A percentile compares a stretch with the other conserved stretches of the same genome.
phyloP scores from a whole-genome alignment of 2,329 filamentous ascomycete species.

The Colletotrichum endophyticum region DNA sequence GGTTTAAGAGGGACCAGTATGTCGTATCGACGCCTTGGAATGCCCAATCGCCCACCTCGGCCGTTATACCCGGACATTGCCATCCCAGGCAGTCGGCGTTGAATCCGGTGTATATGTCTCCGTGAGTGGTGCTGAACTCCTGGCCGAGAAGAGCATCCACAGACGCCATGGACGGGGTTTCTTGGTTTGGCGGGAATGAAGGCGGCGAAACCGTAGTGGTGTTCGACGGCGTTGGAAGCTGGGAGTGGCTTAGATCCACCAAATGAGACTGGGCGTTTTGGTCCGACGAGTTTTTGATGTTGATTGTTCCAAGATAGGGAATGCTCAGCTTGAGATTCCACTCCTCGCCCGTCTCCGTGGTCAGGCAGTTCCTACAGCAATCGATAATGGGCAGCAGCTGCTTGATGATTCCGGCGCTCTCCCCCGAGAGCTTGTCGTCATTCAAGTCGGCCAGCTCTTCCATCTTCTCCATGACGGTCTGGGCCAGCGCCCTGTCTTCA shows the following conservation, averaged over 20 bases:
- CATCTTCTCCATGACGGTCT: conserved; percentile 37
- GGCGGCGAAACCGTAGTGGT: conserved; percentile 11
- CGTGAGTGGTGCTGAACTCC: background rate
- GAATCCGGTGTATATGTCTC: conserved; percentile 17
- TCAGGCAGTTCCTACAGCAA: conserved; percentile 6
- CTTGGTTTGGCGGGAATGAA: background rate
- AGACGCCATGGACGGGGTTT: background rate
- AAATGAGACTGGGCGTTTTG: background rate
- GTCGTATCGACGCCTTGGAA: conserved; percentile 45
- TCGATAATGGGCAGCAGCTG: conserved; percentile 48
- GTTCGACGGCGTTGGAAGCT: conserved; percentile 8
- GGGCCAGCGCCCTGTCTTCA: conserved; percentile 41
- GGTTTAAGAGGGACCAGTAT: conserved; percentile 38
- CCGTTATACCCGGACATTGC: conserved; percentile 29
- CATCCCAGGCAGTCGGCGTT: conserved; percentile 22
- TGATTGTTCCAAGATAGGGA: conserved; percentile 52
- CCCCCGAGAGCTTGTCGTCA: conserved; percentile 44
- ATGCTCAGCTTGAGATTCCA: conserved; percentile 42
- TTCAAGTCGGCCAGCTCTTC: conserved; percentile 40
- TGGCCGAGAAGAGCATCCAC: background rate
- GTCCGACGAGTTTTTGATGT: conserved; percentile 33
- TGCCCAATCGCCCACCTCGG: conserved; percentile 42
- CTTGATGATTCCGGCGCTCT: conserved; percentile 47
- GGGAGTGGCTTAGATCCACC: conserved; percentile 4
- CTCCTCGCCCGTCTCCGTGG: conserved; percentile 21